Base-by-base conservation (phyloP, 164 flowering plant genomes). In the Magnolia kwangsiensis region DNA sequence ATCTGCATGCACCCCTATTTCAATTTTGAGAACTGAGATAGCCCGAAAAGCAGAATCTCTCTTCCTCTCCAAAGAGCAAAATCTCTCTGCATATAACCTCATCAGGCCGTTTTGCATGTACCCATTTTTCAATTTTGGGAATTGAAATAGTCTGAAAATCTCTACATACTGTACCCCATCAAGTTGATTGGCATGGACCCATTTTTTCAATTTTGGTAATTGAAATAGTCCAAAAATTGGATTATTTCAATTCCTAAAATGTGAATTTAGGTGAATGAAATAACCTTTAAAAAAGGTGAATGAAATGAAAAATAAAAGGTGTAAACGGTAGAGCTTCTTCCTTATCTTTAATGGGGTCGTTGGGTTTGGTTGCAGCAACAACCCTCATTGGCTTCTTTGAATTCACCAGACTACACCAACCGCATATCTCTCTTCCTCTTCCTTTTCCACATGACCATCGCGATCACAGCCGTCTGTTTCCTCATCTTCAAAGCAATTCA, bases 361-460 rank as follows among this genome's bases (percentile, higher is more conserved):
- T 55, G 13, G 37, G 21, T 58, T 27, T 29, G 21, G 51, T 37
- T 14, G 55, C 75, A 63, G 63, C 63, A 59, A 31, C 91, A 86
- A 89, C 89, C 72, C 75, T 74, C 91, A 18, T 11, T 82, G 24
- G 50, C 80, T 19, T 74, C 92, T 20, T 72, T 95, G 81, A 95
- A 93, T 77, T 89, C 97, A 63, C 88, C 81, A 73, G 29, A 50
- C 1, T 93, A 84, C 83, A 93, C 97, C 19, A 89, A 95, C 84
- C 87, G 80, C 73, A 84, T 90, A 7, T 85, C 91, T 49, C 85
- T 93, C 24, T 82, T 92, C 63, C 20, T 95, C 19, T 95, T 92
- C 81, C 72, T 85, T 6, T 31, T 91, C 19, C 98, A 95, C 83
- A n/a, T 71, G 78, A 76, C 87, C 58, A 69, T 66, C n/a, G 93